Percentiles rank a stretch among this genome's conserved stretches.
Evolutionary conservation across 768 basidiomycete genomes (phyloP).

Genomic region (Daedalea quercina): DNA sequence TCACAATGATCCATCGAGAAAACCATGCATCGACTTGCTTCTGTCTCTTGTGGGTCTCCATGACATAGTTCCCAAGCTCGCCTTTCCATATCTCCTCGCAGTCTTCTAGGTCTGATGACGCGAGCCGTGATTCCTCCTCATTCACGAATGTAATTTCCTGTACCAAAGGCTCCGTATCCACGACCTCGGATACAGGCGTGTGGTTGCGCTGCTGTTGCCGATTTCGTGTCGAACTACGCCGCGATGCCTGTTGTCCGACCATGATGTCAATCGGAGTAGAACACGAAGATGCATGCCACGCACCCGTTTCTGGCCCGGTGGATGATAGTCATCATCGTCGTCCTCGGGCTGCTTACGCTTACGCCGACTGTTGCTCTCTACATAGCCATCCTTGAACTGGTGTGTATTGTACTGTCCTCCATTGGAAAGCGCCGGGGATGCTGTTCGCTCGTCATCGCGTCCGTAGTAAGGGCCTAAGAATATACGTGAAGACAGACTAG

Average conservation of each 20-base stretch:
- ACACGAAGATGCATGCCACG: slow-evolving; percentile 23
- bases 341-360: slow-evolving; percentile 45
- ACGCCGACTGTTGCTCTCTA: slow-evolving; percentile 25
- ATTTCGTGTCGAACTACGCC: slow-evolving; percentile 32
- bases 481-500: no score
- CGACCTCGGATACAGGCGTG: slow-evolving; percentile 16
- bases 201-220: slow-evolving; percentile 20
- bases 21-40: slow-evolving; percentile 72
- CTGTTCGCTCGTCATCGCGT: slow-evolving; percentile 24
- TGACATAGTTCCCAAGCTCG: slow-evolving; percentile 61
- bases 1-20: slow-evolving; percentile 57
- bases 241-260: slow-evolving; percentile 20
- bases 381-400: slow-evolving; percentile 8
- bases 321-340: slow-evolving; percentile 51
- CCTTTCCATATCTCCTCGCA: slow-evolving; percentile 71
- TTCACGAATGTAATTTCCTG: slow-evolving; percentile 23
- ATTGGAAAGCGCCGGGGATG: slow-evolving; percentile 18
- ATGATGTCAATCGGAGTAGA: not conserved
- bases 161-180: slow-evolving; percentile 20
- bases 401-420: slow-evolving; percentile 2
- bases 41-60: slow-evolving; percentile 68
- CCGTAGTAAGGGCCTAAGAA: no score
- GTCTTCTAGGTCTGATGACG: slow-evolving; percentile 78
- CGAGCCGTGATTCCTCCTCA: slow-evolving; percentile 37
- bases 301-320: slow-evolving; percentile 50